Percentiles rank a stretch among this genome's conserved stretches.
Evolutionary conservation across 345 rosid genomes (phyloP).

Genomic region (Melastoma malabathricum): DNA sequence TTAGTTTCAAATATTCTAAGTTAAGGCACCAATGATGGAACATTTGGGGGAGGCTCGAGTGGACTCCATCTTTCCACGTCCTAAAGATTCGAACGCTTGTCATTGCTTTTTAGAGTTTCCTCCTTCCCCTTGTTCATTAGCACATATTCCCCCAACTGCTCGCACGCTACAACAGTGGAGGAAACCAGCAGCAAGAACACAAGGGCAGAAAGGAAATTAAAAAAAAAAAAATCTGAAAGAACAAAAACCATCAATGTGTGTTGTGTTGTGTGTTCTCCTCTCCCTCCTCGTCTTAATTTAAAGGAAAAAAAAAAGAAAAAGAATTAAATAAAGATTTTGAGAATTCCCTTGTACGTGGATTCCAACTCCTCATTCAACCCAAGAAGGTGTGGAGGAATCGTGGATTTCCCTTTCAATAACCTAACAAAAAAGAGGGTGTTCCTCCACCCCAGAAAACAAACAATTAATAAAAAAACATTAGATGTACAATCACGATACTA

Average conservation of each 20-base stretch:
- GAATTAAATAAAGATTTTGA: slow-evolving; percentile 1
- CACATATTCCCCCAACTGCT: too few species aligned
- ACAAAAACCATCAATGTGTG: slow-evolving; percentile 12
- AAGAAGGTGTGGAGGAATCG: slow-evolving; percentile 18
- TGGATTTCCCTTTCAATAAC: slow-evolving; percentile 49
- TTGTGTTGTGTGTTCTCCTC: not conserved
- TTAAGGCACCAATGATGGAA: slow-evolving; percentile 43
- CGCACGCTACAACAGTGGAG: too few species aligned
- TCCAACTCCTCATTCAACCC: slow-evolving; percentile 68
- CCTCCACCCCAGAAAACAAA: slow-evolving; percentile 7
- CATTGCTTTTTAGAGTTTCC: slow-evolving; percentile 18
- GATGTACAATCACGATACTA: too few species aligned
- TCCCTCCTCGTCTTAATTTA: too few species aligned
- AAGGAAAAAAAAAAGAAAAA: too few species aligned
- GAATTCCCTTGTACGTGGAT: slow-evolving; percentile 35
- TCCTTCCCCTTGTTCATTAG: too few species aligned
- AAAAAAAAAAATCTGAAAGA: slow-evolving; percentile 4
- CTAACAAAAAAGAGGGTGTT: slow-evolving; percentile 16
- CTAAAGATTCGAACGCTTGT: slow-evolving; percentile 30
- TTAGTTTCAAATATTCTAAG: slow-evolving; percentile 19
- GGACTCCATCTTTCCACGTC: slow-evolving; percentile 70
- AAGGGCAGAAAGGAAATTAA: not conserved
- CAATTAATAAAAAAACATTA: not conserved
- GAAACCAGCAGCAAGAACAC: too few species aligned
- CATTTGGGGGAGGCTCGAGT: slow-evolving; percentile 10